These are phyloP conservation scores for Gypsophila paniculata DNA, from an alignment of 179 eudicot genomes.

Conservation along the genomic window DNA sequence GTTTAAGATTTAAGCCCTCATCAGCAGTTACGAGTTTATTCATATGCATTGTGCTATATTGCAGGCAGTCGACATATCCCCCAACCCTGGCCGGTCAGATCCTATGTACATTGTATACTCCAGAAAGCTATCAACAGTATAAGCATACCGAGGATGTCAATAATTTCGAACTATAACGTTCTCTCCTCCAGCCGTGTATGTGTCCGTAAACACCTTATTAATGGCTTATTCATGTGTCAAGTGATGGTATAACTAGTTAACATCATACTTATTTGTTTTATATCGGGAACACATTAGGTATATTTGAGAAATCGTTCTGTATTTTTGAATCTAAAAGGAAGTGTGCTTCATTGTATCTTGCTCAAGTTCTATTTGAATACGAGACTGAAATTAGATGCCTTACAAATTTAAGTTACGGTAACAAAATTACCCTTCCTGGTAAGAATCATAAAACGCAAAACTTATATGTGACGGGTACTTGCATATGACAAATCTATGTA, in stretches of 20 bases:
- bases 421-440: not conserved
- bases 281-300: not conserved
- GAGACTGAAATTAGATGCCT: not conserved
- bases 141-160: constrained; percentile 13
- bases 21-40: not conserved
- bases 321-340: not conserved
- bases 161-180: not conserved
- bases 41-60: constrained; percentile 8
- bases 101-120: constrained; percentile 91
- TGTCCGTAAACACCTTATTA: not conserved
- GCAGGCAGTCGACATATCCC: constrained; percentile 91
- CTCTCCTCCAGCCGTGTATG: constrained; percentile 2
- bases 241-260: not conserved
- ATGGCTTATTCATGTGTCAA: constrained; percentile 8
- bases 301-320: not conserved
- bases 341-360: not conserved
- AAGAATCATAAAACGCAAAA: too few relatives aligned
- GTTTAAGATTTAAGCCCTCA: not conserved
- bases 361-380: not conserved
- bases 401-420: not conserved
- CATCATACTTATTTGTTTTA: constrained; percentile 1
- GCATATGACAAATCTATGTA: too few relatives aligned
- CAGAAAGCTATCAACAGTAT: constrained; percentile 47
- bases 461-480: too few relatives aligned
- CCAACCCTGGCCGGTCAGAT: constrained; percentile 89